Conservation (phyloP, 805 yeast genomes). For the Metschnikowia shivogae region DNA sequence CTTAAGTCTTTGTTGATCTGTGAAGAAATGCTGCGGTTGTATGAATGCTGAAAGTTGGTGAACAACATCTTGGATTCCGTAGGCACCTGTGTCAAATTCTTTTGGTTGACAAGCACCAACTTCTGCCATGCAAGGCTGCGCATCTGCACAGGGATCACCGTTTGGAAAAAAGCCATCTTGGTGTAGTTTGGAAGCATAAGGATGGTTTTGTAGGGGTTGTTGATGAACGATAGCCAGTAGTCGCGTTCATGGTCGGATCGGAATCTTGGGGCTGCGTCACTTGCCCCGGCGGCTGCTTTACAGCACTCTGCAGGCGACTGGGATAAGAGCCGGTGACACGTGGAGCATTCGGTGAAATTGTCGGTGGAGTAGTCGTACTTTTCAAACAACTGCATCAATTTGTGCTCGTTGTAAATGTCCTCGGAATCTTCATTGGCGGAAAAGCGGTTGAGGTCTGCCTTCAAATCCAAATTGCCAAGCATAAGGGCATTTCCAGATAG, state of each 20-base stretch:
- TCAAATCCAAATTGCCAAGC: slow-evolving; percentile 16
- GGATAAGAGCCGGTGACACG: slow-evolving; percentile 7
- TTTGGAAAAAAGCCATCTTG: slow-evolving; percentile 38
- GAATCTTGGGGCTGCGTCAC: slow-evolving; percentile 5
- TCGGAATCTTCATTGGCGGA: slow-evolving; percentile 6
- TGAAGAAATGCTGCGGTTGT: slow-evolving; percentile 33
- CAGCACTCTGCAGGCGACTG: slow-evolving; percentile 9
- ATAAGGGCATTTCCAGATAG: slow-evolving; percentile 13
- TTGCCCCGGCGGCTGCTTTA: slow-evolving; percentile 2
- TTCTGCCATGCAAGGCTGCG: slow-evolving; percentile 45
- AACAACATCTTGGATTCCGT: slow-evolving; percentile 30
- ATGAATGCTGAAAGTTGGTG: slow-evolving; percentile 41
- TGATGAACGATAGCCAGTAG: slow-evolving; percentile 44
- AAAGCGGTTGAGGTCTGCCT: slow-evolving; percentile 17
- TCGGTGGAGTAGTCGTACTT: slow-evolving; percentile 13
- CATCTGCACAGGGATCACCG: slow-evolving; percentile 43
- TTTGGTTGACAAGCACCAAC: slow-evolving; percentile 27
- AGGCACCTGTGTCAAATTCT: slow-evolving; percentile 28
- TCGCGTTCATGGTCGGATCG: slow-evolving; percentile 25
- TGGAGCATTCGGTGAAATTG: slow-evolving; percentile 11
- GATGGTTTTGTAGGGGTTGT: slow-evolving; percentile 42
- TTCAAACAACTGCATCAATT: slow-evolving; percentile 7
- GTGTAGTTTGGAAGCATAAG: slow-evolving; percentile 47
- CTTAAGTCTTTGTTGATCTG: slow-evolving; percentile 55
- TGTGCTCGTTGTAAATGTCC: neutral